A percentile compares a stretch with the other conserved stretches of the same genome.
phyloP scores from a whole-genome alignment of 192 early-diverging fungal species.

The Lobosporangium transversale region DNA sequence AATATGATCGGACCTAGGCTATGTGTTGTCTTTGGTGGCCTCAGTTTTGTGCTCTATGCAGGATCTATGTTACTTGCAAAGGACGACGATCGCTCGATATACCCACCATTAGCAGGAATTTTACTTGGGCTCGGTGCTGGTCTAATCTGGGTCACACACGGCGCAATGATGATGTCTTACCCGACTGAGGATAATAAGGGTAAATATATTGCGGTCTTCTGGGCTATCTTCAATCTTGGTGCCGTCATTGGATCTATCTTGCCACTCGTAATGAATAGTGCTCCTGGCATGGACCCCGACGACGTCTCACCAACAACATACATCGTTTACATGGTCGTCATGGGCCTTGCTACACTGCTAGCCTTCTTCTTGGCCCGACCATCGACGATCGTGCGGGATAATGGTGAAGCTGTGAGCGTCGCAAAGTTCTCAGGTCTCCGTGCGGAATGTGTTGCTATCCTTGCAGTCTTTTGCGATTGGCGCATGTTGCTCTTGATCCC shows the following conservation, averaged over 20 bases:
- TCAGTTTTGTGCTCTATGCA: conserved; percentile 82
- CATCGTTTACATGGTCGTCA: conserved; percentile 76
- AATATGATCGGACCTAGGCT: conserved; percentile 79
- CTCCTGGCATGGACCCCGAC: conserved; percentile 31
- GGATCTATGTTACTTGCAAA: conserved; percentile 76
- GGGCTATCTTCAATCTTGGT: conserved; percentile 87
- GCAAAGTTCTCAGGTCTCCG: conserved; percentile 74
- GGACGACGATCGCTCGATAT: conserved; percentile 60
- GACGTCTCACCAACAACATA: conserved; percentile 75
- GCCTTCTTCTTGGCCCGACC: conserved; percentile 67
- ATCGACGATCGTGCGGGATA: conserved; percentile 65
- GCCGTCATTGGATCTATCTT: conserved; percentile 83
- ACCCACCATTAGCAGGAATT: conserved; percentile 78
- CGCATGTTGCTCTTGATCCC: conserved; percentile 75
- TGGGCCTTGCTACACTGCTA: conserved; percentile 67
- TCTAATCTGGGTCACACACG: conserved; percentile 76
- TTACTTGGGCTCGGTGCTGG: conserved; percentile 83
- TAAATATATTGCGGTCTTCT: conserved; percentile 84
- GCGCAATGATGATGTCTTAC: conserved; percentile 90
- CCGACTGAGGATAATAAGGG: conserved; percentile 84
- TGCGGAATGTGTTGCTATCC: conserved; percentile 60
- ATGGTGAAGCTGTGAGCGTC: conserved; percentile 76
- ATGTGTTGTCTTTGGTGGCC: conserved; percentile 73
- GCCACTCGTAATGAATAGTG: conserved; percentile 72
- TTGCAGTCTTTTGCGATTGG: conserved; percentile 72